Evolutionary conservation across 352 stramenopile genomes (phyloP).

Genomic region (Phytopythium sindhum): DNA sequence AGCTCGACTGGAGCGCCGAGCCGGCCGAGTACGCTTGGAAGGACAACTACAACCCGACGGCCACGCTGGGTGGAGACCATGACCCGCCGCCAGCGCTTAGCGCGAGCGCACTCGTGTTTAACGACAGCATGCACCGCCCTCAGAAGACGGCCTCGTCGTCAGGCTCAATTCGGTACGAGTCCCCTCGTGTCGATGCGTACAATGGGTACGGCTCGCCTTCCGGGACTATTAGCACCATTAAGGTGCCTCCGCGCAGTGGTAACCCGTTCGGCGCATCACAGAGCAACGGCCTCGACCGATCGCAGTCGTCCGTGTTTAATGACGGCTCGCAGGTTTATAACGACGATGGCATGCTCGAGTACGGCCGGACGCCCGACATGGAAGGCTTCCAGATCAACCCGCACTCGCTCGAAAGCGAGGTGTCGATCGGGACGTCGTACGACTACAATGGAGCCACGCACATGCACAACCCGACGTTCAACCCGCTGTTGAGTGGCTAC

Average conservation of each 20-base stretch:
- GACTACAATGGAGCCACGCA: slow-evolving; percentile 28
- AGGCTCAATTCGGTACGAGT: slow-evolving; percentile 31
- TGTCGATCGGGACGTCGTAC: slow-evolving; percentile 51
- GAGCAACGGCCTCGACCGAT: slow-evolving; percentile 15
- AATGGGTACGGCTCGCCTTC: slow-evolving; percentile 33
- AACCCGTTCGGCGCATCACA: slow-evolving; percentile 15
- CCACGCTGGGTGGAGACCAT: slow-evolving; percentile 22
- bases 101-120: slow-evolving; percentile 61
- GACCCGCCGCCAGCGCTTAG: slow-evolving; percentile 48
- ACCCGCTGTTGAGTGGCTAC: slow-evolving; percentile 34
- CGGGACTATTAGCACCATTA: slow-evolving; percentile 11
- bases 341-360: slow-evolving; percentile 38
- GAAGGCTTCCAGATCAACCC: slow-evolving; percentile 38
- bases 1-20: slow-evolving; percentile 65
- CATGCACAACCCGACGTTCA: slow-evolving; percentile 35
- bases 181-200: slow-evolving; percentile 19
- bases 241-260: slow-evolving; percentile 23
- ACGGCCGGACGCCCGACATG: slow-evolving; percentile 37
- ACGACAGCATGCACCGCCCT: slow-evolving; percentile 46
- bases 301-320: slow-evolving; percentile 31
- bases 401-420: slow-evolving; percentile 52
- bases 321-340: slow-evolving; percentile 28
- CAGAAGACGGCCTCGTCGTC: slow-evolving; percentile 70
- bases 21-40: slow-evolving; percentile 36
- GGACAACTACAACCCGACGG: slow-evolving; percentile 36